Evolutionary conservation across 1,139 yeast species (phyloP).

Genomic region (Nakaseomyces nivariensis): DNA sequence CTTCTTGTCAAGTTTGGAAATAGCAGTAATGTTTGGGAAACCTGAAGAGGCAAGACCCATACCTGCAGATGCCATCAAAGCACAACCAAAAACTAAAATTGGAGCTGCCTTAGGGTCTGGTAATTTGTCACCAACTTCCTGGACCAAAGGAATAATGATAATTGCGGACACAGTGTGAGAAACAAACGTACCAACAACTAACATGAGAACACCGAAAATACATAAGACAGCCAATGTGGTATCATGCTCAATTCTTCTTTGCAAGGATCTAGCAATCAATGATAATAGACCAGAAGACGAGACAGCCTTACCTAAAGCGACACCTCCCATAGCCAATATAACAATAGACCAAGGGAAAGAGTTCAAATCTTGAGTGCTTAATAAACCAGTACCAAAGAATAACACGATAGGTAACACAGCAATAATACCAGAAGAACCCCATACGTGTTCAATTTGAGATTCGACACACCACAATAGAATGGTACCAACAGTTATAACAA

Average conservation of each 20-base stretch:
- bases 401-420: slow-evolving; percentile 56
- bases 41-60: slow-evolving; percentile 75
- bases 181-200: slow-evolving; percentile 64
- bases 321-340: slow-evolving; percentile 70
- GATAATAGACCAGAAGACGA: slow-evolving; percentile 59
- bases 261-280: slow-evolving; percentile 52
- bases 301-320: slow-evolving; percentile 66
- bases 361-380: slow-evolving; percentile 57
- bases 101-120: slow-evolving; percentile 42
- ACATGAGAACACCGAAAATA: slow-evolving; percentile 56
- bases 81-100: slow-evolving; percentile 55
- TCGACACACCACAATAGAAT: slow-evolving; percentile 66
- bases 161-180: slow-evolving; percentile 73
- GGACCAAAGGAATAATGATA: slow-evolving; percentile 58
- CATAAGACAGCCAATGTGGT: slow-evolving; percentile 51
- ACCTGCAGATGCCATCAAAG: slow-evolving; percentile 61
- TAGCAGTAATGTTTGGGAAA: slow-evolving; percentile 73
- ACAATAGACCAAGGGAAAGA: slow-evolving; percentile 73
- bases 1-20: slow-evolving; percentile 62
- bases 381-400: slow-evolving; percentile 61
- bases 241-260: slow-evolving; percentile 44
- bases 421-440: slow-evolving; percentile 66
- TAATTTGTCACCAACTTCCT: slow-evolving; percentile 55
- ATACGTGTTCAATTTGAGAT: slow-evolving; percentile 41
- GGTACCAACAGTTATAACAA: slow-evolving; percentile 42